A percentile compares a stretch with the other conserved stretches of the same genome.
phyloP scores from a whole-genome alignment of 352 stramenopile genomes.

The Pythium scleroteichum region DNA sequence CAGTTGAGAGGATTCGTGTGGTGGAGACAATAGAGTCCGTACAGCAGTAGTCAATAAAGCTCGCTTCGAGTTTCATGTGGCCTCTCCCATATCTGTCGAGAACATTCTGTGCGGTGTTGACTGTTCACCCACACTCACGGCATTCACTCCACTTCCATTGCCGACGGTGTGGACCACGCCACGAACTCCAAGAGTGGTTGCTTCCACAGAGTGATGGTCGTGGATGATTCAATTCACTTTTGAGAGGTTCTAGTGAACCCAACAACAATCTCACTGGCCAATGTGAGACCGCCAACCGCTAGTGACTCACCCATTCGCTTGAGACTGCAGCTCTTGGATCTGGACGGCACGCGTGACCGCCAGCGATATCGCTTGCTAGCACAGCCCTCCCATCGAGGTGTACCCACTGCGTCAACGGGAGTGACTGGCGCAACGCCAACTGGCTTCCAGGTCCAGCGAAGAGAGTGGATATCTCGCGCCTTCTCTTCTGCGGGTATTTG shows the following conservation, averaged over 20 bases:
- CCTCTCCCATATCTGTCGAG: background rate
- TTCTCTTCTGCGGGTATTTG: slow-evolving; percentile 4
- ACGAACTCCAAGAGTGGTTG: slow-evolving; percentile 2
- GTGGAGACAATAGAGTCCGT: background rate
- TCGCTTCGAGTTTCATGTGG: background rate
- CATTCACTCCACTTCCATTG: background rate
- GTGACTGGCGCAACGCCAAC: background rate
- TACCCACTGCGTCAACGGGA: background rate
- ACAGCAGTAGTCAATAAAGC: background rate
- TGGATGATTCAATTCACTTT: slow-evolving; percentile 1
- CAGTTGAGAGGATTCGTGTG: background rate
- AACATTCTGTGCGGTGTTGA: slow-evolving; percentile 13
- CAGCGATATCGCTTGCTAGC: too few relatives aligned
- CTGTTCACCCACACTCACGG: background rate
- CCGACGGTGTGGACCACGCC: slow-evolving; percentile 2
- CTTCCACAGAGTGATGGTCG: slow-evolving; percentile 6
- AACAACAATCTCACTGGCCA: slow-evolving; percentile 1
- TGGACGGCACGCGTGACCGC: too few relatives aligned
- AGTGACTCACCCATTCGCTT: too few relatives aligned
- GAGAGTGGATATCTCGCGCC: background rate
- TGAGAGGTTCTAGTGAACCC: slow-evolving; percentile 8
- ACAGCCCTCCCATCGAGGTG: background rate
- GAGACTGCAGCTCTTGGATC: too few relatives aligned
- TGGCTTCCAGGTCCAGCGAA: background rate
- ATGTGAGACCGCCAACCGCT: too few relatives aligned